Base-by-base conservation (phyloP, 2,329 filamentous ascomycete species). In the Volutella citrinella region DNA sequence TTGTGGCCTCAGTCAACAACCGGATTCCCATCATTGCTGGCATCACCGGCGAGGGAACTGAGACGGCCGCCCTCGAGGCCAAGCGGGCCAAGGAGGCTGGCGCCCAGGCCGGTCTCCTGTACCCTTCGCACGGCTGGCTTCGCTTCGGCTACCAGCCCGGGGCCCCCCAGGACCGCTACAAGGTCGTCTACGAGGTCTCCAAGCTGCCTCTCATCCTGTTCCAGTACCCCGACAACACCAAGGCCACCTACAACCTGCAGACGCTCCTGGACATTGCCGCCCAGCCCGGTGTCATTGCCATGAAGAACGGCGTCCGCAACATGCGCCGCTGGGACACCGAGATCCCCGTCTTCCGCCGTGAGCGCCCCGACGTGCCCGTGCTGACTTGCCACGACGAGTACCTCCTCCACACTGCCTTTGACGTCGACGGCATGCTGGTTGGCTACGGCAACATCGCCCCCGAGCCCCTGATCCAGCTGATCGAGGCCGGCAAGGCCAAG, bases 291-390 rank as follows among this genome's bases (percentile, higher is more conserved):
- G 69, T 72, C 6, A 71, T 75, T 27, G 71, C 71, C 12, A 75
- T 75, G 70, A 75, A 75, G 63, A 75, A 74, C 41, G 72, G 72
- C 14, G 72, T 75, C 9, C 65, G 72, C 33, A 74, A 75, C 52
- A 74, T 75, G 71, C 63, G 68, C n/a, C 66, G 72, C 13, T 75
- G 72, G 72, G 71, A 75, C 32, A 71, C 68, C 0, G 72, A 75
- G 51, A 75, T 75, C 39, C 72, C 70, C 12, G 61, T 74, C 17
- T 72, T 75, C 54, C 65, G 68, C 30, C 51, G 52, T 17, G 57
- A 72, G 45, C 63, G 69, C 6, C 70, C 70, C 1, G 64, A 70
- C 3, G 57, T 75, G 3, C 69, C 71, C 30, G 66, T 74, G 12
- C 55, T 74, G 6, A 70, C 68, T 10, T 74, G 70, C 39, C 69